Percentiles rank a stretch among this genome's conserved stretches.
Conservation (phyloP, 331 rosid species). For the Quercus tomentella region DNA sequence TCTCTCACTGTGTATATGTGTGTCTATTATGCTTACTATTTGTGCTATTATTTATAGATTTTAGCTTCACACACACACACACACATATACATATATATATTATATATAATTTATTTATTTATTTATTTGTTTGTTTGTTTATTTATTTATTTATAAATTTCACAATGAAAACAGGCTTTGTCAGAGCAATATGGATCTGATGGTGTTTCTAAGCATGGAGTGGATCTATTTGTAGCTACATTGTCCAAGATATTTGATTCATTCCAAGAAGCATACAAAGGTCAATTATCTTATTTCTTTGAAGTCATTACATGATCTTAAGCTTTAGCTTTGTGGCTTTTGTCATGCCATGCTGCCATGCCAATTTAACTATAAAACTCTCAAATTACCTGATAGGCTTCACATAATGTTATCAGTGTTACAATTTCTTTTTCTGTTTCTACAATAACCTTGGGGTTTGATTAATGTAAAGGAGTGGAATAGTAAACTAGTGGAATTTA, state of each 20-base stretch:
- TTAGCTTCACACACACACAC: too few relatives aligned
- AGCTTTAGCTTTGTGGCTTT: neutral
- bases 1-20: neutral
- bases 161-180: slow-evolving; percentile 45
- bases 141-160: neutral
- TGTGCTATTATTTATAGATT: neutral
- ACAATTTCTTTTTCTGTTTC: neutral
- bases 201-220: slow-evolving; percentile 54
- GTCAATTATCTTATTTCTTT: slow-evolving; percentile 33
- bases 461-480: neutral
- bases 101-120: too few relatives aligned
- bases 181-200: slow-evolving; percentile 60
- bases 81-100: rapidly evolving
- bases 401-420: neutral
- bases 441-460: neutral
- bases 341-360: neutral
- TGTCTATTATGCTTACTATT: neutral
- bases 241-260: slow-evolving; percentile 59
- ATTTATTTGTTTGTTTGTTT: slow-evolving; percentile 7
- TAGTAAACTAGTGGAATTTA: neutral
- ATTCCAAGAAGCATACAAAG: slow-evolving; percentile 69
- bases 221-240: slow-evolving; percentile 50
- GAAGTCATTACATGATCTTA: slow-evolving; percentile 9
- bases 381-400: neutral
- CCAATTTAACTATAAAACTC: neutral